Base-by-base conservation (phyloP, 257 asterid species). In the Capsicum baccatum region DNA sequence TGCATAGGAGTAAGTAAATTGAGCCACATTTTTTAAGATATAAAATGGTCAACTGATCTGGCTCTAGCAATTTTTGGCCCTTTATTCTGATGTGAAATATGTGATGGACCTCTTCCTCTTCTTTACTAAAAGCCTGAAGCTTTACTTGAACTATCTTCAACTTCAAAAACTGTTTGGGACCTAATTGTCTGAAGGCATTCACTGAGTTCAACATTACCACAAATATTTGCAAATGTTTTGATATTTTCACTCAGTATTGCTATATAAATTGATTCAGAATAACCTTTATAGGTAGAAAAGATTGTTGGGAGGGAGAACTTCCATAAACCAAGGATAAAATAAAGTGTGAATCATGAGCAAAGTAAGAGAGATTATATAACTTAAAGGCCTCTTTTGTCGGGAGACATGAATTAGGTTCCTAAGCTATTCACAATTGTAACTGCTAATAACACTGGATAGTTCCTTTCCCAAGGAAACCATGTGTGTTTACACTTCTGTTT, bases 61-160 rank as follows among this genome's bases (percentile, higher is more conserved):
- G 74, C 74, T 67, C 74, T 56, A 56, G n/a, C 50, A 67, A 19
- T n/a, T 67, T 66, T 66, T 67, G 19, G 15, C 74, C 48, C 19
- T 67, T 67, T 67, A 33, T 35, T 67, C 74, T 33, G 74, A 67
- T 67, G 48, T 35, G 74, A 67, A 67, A 14, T 21, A 62, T 67
- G 48, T 67, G 76, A 67, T 67, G 21, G 52, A 35, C 76, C 76
- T 67, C 50, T 35, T 67, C 52, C 76, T 67, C 76, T 67, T 67
- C 52, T 67, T 67, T 67, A 67, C 76, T 37, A 50, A 67, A 67
- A 37, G 76, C 76, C 52, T 15, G 50, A 67, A 37, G 21, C 52
- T 67, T 67, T 67, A 67, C 50, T 67, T 67, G 76, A 67, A 67
- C 76, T 67, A 16, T 12, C 21, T 67, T 67, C 26, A 6, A 67